phyloP scores from a whole-genome alignment of 2,329 filamentous ascomycete genomes.

The Colletotrichum liaoningense region DNA sequence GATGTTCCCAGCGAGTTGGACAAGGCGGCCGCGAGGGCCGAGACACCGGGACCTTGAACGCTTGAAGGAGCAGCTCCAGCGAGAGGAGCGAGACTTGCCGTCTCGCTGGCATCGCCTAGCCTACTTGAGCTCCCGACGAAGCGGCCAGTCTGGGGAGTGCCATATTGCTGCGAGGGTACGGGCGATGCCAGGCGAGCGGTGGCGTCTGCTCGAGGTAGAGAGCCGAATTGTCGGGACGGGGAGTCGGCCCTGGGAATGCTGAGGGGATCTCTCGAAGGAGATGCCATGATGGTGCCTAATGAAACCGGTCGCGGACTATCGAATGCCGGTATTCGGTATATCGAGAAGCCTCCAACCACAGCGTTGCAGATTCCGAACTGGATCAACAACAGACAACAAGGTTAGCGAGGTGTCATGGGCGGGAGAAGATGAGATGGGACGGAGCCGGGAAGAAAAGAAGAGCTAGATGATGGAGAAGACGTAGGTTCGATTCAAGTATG shows the following conservation, averaged over 20 bases:
- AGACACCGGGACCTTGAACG: slow-evolving; percentile 82
- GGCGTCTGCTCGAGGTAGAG: slow-evolving; percentile 65
- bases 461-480: slow-evolving; percentile 3
- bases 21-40: slow-evolving; percentile 88
- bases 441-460: neutral
- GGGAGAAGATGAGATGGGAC: slow-evolving; percentile 4
- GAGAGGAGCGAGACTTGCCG: slow-evolving; percentile 69
- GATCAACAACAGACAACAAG: slow-evolving; percentile 30
- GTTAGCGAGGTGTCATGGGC: slow-evolving; percentile 28
- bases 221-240: slow-evolving; percentile 56
- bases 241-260: slow-evolving; percentile 45
- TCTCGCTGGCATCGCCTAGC: slow-evolving; percentile 51
- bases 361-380: slow-evolving; percentile 31
- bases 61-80: slow-evolving; percentile 71
- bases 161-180: slow-evolving; percentile 54
- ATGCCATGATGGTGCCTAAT: slow-evolving; percentile 45
- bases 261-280: slow-evolving; percentile 50
- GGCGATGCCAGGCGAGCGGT: slow-evolving; percentile 72
- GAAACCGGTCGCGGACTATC: slow-evolving; percentile 16
- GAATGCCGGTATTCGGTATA: slow-evolving; percentile 1
- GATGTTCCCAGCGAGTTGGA: slow-evolving; percentile 78
- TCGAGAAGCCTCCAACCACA: slow-evolving; percentile 25
- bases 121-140: slow-evolving; percentile 47
- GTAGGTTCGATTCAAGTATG: slow-evolving; percentile 17
- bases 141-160: slow-evolving; percentile 56